phyloP scores from a whole-genome alignment of 257 asterid species.

The Dorcoceras hygrometricum region DNA sequence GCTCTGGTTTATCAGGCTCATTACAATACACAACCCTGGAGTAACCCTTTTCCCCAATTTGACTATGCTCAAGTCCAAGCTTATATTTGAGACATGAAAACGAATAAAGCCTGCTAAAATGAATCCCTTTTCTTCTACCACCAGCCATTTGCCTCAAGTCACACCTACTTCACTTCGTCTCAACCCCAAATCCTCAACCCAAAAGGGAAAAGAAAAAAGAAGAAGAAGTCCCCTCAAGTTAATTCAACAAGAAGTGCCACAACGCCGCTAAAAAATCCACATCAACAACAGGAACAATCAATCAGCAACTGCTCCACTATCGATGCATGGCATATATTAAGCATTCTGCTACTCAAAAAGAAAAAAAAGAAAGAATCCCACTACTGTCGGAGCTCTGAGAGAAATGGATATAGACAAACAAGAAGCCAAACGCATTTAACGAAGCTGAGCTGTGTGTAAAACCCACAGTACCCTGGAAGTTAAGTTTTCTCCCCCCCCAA shows the following conservation, averaged over 20 bases:
- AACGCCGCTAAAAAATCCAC: constrained; percentile 16
- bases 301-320: constrained; percentile 1
- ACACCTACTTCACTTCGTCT: background rate
- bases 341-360: constrained; percentile 4
- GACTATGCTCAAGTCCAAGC: constrained; percentile 55
- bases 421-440: constrained; percentile 11
- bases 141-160: constrained; percentile 43
- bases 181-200: background rate
- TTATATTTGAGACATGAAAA: constrained; percentile 62
- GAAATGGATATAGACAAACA: constrained; percentile 16
- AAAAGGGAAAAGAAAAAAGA: background rate
- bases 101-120: constrained; percentile 62
- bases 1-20: constrained; percentile 73
- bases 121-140: constrained; percentile 34
- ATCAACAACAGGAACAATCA: constrained; percentile 15
- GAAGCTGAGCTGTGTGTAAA: constrained; percentile 26
- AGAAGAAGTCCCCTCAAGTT: background rate
- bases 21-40: constrained; percentile 80
- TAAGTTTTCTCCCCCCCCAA: constrained; percentile 24
- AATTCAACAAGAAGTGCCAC: background rate
- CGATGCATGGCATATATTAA: constrained; percentile 16
- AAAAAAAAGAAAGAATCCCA: background rate
- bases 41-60: constrained; percentile 82
- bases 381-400: background rate
- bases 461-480: constrained; percentile 31